These are phyloP conservation scores for Leptodontidium sp. DNA, from an alignment of 2,329 filamentous ascomycete genomes.

Conservation along the genomic window DNA sequence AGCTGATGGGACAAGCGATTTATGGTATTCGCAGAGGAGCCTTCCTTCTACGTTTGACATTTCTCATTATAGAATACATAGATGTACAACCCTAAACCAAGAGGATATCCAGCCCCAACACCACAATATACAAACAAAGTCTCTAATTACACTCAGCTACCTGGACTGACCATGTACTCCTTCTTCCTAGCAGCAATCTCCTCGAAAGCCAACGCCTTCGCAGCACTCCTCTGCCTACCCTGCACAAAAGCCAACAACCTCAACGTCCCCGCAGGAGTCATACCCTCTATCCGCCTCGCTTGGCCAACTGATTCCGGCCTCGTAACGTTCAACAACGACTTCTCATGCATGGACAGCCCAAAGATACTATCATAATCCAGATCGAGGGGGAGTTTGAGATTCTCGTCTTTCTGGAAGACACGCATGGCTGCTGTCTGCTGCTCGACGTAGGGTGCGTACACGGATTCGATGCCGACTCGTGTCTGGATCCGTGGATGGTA, in stretches of 20 bases:
- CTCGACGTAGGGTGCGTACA: constrained; percentile 86
- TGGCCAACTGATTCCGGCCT: constrained; percentile 88
- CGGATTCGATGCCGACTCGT: constrained; percentile 81
- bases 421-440: constrained; percentile 73
- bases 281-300: constrained; percentile 85
- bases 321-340: constrained; percentile 71
- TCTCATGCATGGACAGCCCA: constrained; percentile 83
- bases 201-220: constrained; percentile 34
- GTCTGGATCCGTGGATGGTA: constrained; percentile 67
- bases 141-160: not conserved
- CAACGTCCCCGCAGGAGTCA: constrained; percentile 68
- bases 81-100: not conserved
- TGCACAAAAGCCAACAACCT: constrained; percentile 69
- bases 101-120: not conserved
- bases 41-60: not conserved
- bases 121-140: not conserved
- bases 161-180: constrained; percentile 26
- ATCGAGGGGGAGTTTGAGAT: constrained; percentile 72
- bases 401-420: constrained; percentile 79
- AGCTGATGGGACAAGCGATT: too few relatives aligned
- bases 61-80: constrained; percentile 5
- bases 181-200: constrained; percentile 34
- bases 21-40: too few relatives aligned
- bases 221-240: constrained; percentile 30
- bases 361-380: constrained; percentile 78